Base-by-base conservation (phyloP, 371 early-diverging fungal species). In the Umbelopsis sp. region DNA sequence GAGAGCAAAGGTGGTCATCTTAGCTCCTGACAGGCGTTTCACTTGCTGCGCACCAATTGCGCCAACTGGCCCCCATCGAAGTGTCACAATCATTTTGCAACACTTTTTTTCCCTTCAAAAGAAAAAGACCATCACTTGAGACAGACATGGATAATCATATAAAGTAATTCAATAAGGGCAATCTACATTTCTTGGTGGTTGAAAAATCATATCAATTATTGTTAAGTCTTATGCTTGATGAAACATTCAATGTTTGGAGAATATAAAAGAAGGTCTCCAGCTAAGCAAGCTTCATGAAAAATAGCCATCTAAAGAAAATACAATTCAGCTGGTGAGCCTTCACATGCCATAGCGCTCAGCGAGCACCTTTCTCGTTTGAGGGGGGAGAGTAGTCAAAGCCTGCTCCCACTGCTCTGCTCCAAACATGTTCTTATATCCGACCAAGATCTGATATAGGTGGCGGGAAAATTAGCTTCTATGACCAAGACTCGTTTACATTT, bases 351-450 rank as follows among this genome's bases (percentile, higher is more conserved):
- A 91, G 51, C 91, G 86, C 69, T 87, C 85, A 22, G 78, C 78
- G 65, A 92, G 82, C 66, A 80, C 74, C 68, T 67, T 76, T 70
- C 83, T 83, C 66, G 86, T 81, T 63, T 88, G 86, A 62, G 82
- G 84, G 52, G 88, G 83, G 69, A 90, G 84, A 63, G 85, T 75
- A 44, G 76, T 70, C 63, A 87, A 76, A 68, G 79, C 88, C 63
- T 82, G 73, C n/a, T 88, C 86, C 92, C 92, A 92, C 66, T 75
- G 75, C 65, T 88, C 76, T 32, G 74, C 81, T 65, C 90, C 91
- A 74, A 90, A 87, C 85, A 90, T 85, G 71, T 85, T 87, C 79
- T 91, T 91, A 70, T 89, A 89, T 4, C 88, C 91, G 45, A 81
- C 74, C 73, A 92, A 75, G 48, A 91, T 91, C 89, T 87, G 70